phyloP scores from a whole-genome alignment of 805 yeast genomes.

The Ogataea philodendri region DNA sequence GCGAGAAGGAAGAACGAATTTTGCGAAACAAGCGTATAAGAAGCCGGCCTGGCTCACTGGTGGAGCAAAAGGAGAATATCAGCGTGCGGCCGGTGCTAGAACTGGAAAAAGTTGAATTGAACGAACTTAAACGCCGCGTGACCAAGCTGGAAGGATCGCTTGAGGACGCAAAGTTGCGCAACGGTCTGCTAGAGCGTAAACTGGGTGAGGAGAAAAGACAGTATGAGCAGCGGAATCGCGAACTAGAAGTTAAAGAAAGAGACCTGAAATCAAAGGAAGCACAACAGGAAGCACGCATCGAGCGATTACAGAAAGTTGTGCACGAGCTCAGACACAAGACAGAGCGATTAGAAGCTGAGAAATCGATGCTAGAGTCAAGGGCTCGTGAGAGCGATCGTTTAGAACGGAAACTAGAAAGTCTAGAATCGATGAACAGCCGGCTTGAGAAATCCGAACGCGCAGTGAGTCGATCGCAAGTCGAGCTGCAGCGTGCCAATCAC shows the following conservation, averaged over 20 bases:
- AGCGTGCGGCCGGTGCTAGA: slow-evolving; percentile 6
- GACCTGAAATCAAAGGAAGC: slow-evolving; percentile 1
- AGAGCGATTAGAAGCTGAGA: neutral
- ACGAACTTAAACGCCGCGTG: slow-evolving; percentile 9
- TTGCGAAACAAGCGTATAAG: slow-evolving; percentile 11
- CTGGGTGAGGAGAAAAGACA: slow-evolving; percentile 7
- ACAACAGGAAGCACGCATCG: slow-evolving; percentile 1
- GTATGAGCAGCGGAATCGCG: slow-evolving; percentile 4
- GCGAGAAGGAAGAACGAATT: slow-evolving; percentile 21
- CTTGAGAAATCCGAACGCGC: neutral
- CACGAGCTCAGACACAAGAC: slow-evolving; percentile 1
- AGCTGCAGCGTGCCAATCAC: neutral
- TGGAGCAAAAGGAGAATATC: slow-evolving; percentile 4
- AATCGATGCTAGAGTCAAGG: neutral
- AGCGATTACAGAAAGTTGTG: slow-evolving; percentile 2
- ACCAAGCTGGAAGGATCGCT: slow-evolving; percentile 5
- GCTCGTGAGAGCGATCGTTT: neutral
- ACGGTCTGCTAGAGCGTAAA: slow-evolving; percentile 7
- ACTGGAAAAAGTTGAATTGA: slow-evolving; percentile 12
- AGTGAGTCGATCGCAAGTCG: no score
- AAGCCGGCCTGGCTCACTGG: slow-evolving; percentile 4
- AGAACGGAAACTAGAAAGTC: no score
- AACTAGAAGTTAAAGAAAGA: slow-evolving; percentile 4
- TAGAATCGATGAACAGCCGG: no score
- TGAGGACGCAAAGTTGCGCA: slow-evolving; percentile 8